Base-by-base conservation (phyloP, 208 protist species). In the Acanthamoeba lenticulata region DNA sequence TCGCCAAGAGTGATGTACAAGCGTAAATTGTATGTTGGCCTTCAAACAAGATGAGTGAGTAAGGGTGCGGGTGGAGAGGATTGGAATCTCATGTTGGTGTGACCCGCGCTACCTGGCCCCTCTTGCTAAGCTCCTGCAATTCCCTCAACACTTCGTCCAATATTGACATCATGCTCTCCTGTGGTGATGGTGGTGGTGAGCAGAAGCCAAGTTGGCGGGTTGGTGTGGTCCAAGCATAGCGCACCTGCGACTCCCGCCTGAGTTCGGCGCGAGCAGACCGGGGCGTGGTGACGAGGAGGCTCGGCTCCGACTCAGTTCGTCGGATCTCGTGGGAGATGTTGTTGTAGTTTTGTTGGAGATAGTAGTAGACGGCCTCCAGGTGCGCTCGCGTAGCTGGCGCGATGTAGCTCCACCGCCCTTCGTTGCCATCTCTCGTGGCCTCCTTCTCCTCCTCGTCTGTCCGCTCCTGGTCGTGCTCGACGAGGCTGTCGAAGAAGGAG, bases 401-500 rank as follows among this genome's bases (percentile, higher is more conserved):
- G 34, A 90, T 90, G 17, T 29, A 62, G 24, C 24, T 21, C 49
- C 52, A 90, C 24, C 36, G 34, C 34, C 85, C 57, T n/a, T 27
- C 47, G 13, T 27, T 36, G 77, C n/a, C 34, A 36, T 42, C 19
- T 42, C n/a, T n/a, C n/a, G n/a, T n/a, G n/a, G n/a, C 40, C 11
- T 47, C 44, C 81, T 9, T 36, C 27, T 90, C 42, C 45, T 69
- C 19, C 13, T 90, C 36, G n/a, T 45, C 45, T n/a, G n/a, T n/a
- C n/a, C n/a, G n/a, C 38, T 90, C 49, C 47, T 67, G 27, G 13
- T 90, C 24, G 47, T 90, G 29, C 94, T 94, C 94, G 42, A 94
- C 90, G 15, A 96, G 55, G 36, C 79, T 89, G 60, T 96, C 96
- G 62, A 96, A 96, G 38, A 94, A 97, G 45, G 40, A 45, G 62